Base-by-base conservation (phyloP, 345 rosid species). In the Gossypium mustelinum region DNA sequence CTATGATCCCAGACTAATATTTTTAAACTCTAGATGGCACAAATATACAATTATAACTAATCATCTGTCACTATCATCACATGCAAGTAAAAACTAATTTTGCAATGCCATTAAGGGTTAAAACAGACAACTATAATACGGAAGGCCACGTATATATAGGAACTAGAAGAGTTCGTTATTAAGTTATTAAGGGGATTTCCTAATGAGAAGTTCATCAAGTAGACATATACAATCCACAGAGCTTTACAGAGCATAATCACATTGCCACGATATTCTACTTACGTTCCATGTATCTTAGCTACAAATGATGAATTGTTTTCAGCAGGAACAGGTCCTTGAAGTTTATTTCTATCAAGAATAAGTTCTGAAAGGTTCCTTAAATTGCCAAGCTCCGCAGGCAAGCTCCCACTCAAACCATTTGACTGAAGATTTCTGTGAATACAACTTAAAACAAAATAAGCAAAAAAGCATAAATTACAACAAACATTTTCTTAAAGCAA, bases 361-460 rank as follows among this genome's bases (percentile, higher is more conserved):
- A 95, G 99, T 75, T 89, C 99, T 82, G 74, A 74, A 65, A 95
- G 96, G 80, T 82, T 22, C 85, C 78, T 90, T 83, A 95, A 84
- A 81, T 89, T 85, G 76, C 97, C 92, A 20, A 95, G 82, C 82
- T 91, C 94, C 41, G 86, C 61, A 65, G 98, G 99, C 70, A 95
- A 60, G 72, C 70, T 84, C 25, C 99, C 99, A 1, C 91, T 88
- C 78, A 95, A 88, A 62, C 98, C 97, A 82, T 95, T 95, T 73
- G 93, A 87, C 87, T 91, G 92, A 72, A 95, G 94, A 82, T 93
- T 90, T 86, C 99, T 95, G 86, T 76, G 62, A 82, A 75, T 59
- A 51, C 50, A 72, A 56, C 34, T 52, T 69, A 57, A 59, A 68
- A 67, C 62, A 14, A 58, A 56, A n/a, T 7, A 41, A 34, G 68